Base-by-base conservation (phyloP, 2,329 filamentous ascomycete genomes). In the Arthrobotrys sinensis region DNA sequence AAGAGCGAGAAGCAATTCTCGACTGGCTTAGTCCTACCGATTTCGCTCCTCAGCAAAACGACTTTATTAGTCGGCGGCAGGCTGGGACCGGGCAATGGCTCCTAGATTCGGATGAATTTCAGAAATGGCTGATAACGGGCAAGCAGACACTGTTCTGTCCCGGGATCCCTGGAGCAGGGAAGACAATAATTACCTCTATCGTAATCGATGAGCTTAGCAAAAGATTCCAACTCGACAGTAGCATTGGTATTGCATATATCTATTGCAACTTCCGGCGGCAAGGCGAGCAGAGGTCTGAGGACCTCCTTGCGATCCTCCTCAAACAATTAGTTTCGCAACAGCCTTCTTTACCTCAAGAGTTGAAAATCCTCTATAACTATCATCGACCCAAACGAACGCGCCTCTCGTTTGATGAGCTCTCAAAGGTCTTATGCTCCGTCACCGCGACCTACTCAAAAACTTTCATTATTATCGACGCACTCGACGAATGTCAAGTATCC, bases 221-320 rank as follows among this genome's bases (percentile, higher is more conserved):
- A n/a, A n/a, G n/a, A n/a, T n/a, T n/a, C n/a, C n/a, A n/a, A n/a
- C n/a, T n/a, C n/a, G n/a, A n/a, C n/a, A n/a, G n/a, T n/a, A n/a
- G n/a, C n/a, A 43, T 52, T 8, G 84, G 84, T 0, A 82, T 88
- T 19, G 85, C 84, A 0, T 88, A 85, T 28, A n/a, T 88, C 0
- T 89, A 87, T 63, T 87, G 84, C 81, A 85, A 86, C 69, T 87
- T 85, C n/a, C 81, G 81, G 1, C 79, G n/a, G n/a, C n/a, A 84
- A 6, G 72, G 83, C 0, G 83, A 87, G 16, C 86, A 88, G 50
- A 84, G 67, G 0, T 28, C 80, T 1, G 69, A 82, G 0, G 16
- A 83, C 36, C 60, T 86, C 0, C 64, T 86, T 0, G 66, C 81
- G 0, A 84, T 80, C 57, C 24, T 87, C 0, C 46, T 86, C 1